Percentiles rank a stretch among this genome's conserved stretches.
Conservation (phyloP, 1,284 basidiomycete species). For the Fomitopsis betulina region DNA sequence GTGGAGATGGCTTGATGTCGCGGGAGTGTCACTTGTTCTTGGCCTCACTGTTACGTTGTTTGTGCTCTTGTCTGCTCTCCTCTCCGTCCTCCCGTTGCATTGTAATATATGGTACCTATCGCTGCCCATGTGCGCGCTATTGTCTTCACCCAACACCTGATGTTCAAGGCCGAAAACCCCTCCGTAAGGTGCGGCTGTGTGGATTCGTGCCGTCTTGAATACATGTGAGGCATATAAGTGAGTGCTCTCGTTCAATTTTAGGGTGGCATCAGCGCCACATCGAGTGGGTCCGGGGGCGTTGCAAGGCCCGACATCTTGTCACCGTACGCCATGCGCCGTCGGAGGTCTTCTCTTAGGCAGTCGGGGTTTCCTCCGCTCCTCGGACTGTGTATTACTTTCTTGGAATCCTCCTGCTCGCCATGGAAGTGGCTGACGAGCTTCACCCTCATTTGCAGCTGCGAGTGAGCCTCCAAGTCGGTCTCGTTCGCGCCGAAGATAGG, state of each 20-base stretch:
- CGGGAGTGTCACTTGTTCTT: not conserved
- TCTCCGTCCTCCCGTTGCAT: not conserved
- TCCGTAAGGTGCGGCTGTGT: too few relatives aligned
- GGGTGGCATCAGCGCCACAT: slow-evolving; percentile 44
- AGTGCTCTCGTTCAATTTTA: slow-evolving; percentile 53
- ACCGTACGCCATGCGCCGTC: not conserved
- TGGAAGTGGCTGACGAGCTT: not conserved
- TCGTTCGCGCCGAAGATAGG: not conserved
- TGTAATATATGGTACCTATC: not conserved
- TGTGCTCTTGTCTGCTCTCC: not conserved
- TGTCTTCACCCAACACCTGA: too few relatives aligned
- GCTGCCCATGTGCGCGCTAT: too few relatives aligned
- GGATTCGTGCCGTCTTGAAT: too few relatives aligned
- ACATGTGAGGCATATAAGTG: too few relatives aligned
- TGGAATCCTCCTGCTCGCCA: not conserved
- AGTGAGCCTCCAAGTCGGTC: not conserved
- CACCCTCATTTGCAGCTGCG: not conserved
- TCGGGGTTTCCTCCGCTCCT: not conserved
- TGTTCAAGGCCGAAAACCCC: too few relatives aligned
- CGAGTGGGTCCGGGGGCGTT: slow-evolving; percentile 42
- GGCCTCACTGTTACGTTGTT: not conserved
- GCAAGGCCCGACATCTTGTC: slow-evolving; percentile 3
- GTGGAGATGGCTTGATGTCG: slow-evolving; percentile 44
- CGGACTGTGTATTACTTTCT: not conserved
- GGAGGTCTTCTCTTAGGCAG: not conserved